Base-by-base conservation (phyloP, 106 monocot species). In the Allium fistulosum region DNA sequence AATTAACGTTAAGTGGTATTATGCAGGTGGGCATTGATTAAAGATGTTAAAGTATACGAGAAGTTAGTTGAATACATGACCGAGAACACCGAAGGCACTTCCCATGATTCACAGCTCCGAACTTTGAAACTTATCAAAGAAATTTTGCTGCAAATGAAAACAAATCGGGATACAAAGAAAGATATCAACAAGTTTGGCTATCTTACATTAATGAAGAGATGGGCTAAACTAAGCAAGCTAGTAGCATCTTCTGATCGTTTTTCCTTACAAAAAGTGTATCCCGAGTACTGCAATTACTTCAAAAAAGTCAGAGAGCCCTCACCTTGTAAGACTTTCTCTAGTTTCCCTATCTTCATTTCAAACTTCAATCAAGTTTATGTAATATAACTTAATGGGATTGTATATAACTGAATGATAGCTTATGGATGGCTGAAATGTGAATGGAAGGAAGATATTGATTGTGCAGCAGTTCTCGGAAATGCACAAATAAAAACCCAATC, bases 21-120 rank as follows among this genome's bases (percentile, higher is more conserved):
- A 51, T 71, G 50, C 53, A 91, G 91, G 48, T 93, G 93, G 93
- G 83, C 86, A 51, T 10, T 93, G 57, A 77, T 93, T 48, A 88
- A 78, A 67, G 76, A 88, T 69, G 17, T 74, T 72, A 69, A 62
- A 1, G 72, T 88, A 1, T 81, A 81, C 64, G 14, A 83, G 11
- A 88, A 58, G 53, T 72, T 52, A 4, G 27, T 56, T 83, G 82
- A 65, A 76, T 63, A 26, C 37, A 37, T 37, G 37, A 37, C 37
- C 37, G 37, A 37, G 37, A 37, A 37, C 37, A 37, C 37, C 1
- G 58, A 83, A 62, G 83, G 88, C n/a, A 59, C 70, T 17, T 89
- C 93, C 27, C 71, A 73, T 11, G 93, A 93, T 9, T 81, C 83
- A 11, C 88, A 93, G 55, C 57, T 89, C 11, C 76, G 93, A 73